Evolutionary conservation across 192 early-diverging fungal species (phyloP).

Genomic region (Backusella tuberculispora): DNA sequence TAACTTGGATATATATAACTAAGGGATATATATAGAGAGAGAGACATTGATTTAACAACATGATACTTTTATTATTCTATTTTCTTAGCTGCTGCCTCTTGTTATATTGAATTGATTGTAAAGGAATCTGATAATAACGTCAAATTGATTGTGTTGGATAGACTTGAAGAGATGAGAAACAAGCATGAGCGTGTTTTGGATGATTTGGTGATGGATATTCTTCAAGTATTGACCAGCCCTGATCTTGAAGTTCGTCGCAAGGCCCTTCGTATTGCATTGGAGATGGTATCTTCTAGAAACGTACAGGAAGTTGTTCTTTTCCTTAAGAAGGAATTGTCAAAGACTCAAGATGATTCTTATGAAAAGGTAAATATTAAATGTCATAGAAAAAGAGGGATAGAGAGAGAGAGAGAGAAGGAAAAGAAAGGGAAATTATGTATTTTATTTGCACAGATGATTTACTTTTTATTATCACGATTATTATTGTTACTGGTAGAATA

Average conservation of each 20-base stretch:
- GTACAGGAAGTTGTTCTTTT: slow-evolving; percentile 91
- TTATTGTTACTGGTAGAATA: slow-evolving; percentile 55
- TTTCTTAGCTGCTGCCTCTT: slow-evolving; percentile 77
- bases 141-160: slow-evolving; percentile 94
- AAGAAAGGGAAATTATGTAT: neutral
- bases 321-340: slow-evolving; percentile 95
- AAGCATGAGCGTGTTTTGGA: slow-evolving; percentile 90
- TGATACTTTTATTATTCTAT: neutral
- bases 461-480: neutral
- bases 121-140: slow-evolving; percentile 99
- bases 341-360: slow-evolving; percentile 89
- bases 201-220: slow-evolving; percentile 95
- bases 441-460: neutral
- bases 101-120: slow-evolving; percentile 89
- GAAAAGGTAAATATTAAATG: slow-evolving; percentile 65
- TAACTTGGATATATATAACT: slow-evolving; percentile 25
- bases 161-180: slow-evolving; percentile 84
- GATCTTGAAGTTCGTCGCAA: slow-evolving; percentile 95
- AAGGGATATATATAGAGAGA: neutral
- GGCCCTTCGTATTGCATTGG: slow-evolving; percentile 85
- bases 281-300: slow-evolving; percentile 89
- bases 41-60: neutral
- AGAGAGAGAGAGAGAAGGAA: neutral
- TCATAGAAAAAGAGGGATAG: neutral
- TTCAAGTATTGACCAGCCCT: slow-evolving; percentile 87